These are phyloP conservation scores for Hyaloperonospora arabidopsidis DNA, from an alignment of 352 stramenopile genomes.

Conservation along the genomic window DNA sequence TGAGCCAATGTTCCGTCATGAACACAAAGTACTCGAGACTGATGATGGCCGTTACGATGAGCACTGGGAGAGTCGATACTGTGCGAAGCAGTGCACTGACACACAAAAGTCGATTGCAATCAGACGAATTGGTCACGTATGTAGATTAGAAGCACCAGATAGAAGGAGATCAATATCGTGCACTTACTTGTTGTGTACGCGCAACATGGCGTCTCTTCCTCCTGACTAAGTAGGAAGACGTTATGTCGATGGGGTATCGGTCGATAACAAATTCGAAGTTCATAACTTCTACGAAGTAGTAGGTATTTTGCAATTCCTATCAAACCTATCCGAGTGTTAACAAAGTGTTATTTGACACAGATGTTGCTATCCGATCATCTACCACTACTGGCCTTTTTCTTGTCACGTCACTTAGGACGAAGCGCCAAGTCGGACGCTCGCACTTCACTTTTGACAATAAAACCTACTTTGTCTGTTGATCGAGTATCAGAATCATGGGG, in stretches of 20 bases:
- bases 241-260: too few species aligned
- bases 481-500: slow-evolving; percentile 42
- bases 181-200: slow-evolving; percentile 60
- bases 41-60: slow-evolving; percentile 52
- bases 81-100: slow-evolving; percentile 50
- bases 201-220: slow-evolving; percentile 40
- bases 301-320: too few species aligned
- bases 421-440: slow-evolving; percentile 17
- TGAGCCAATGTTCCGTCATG: slow-evolving; percentile 43
- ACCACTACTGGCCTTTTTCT: too few species aligned
- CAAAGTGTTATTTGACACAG: too few species aligned
- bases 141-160: too few species aligned
- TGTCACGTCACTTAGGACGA: background rate
- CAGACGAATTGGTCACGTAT: background rate
- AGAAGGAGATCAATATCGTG: background rate
- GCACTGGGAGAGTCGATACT: slow-evolving; percentile 56
- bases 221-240: background rate
- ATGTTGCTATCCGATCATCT: too few species aligned
- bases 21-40: slow-evolving; percentile 67
- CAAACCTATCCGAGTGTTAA: too few species aligned
- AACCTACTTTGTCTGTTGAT: too few species aligned
- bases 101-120: background rate
- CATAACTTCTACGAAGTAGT: too few species aligned
- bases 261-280: too few species aligned
- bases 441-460: too few species aligned